Evolutionary conservation across 1,139 yeast species (phyloP), one percentile per base, ranked within the genome.

Genomic region (Yamadazyma dendronema): DNA sequence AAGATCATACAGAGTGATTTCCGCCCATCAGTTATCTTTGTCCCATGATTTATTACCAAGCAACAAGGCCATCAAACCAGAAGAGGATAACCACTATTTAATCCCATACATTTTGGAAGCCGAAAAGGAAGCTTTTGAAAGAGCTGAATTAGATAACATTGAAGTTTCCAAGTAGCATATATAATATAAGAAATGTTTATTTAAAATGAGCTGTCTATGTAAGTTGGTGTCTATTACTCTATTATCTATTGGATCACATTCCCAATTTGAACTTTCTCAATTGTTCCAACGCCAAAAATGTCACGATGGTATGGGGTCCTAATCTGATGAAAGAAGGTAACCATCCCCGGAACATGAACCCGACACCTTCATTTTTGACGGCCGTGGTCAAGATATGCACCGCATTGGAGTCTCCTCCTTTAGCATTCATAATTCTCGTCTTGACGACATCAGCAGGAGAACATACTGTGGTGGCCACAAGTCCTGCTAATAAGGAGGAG

Each of bases 361-460:
- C 75, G 10, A 77, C 67, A 19, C 95, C 95, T 61, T 87, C 96
- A 16, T 57, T 65, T 47, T 72, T 74, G 26, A 86, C 72, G 1
- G 94, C 88, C 10, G 62, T 56, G 1, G 51, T 52, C 46, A 86
- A 63, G 24, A 83, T 79, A 3, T 61, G 47, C 2, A 77, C 38
- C 1, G 88, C 84, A 31, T 77, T 59, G 34, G 68, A 69, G 14
- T 66, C 63, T 7, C 62, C 54, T 11, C 75, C 75, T 33, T 83
- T 77, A 21, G 77, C 66, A 49, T 84, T 83, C 96, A 88, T 88
- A 42, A 87, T 83, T 54, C 95, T 71, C 1, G 96, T 88, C 61
- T 87, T 88, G 36, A 88, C 83, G 8, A 88, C 96, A 59, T 88
- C 96, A 8, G 92, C 95, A 0, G 96, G 96, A 1, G 95, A 84